Conservation (phyloP, 495 filamentous ascomycete species). For the Venustampulla echinocandica region DNA sequence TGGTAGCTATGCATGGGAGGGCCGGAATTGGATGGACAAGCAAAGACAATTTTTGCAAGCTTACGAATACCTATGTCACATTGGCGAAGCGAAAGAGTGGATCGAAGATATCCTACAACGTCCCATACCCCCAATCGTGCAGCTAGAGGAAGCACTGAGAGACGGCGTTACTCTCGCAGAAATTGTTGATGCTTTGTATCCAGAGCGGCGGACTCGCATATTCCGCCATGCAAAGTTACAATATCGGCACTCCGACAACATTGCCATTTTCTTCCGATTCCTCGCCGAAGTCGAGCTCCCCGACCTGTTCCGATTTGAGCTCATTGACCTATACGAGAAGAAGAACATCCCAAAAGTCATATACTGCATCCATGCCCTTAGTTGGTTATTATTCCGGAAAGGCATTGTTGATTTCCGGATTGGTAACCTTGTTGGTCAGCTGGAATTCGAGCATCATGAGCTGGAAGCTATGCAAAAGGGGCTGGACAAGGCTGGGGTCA, state of each 20-base stretch:
- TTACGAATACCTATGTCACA: slow-evolving; percentile 98
- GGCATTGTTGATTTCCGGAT: slow-evolving; percentile 92
- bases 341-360: slow-evolving; percentile 99
- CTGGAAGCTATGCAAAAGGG: slow-evolving; percentile 95
- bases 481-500: slow-evolving; percentile 86
- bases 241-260: slow-evolving; percentile 95
- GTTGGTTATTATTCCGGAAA: slow-evolving; percentile 90
- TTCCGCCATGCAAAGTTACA: slow-evolving; percentile 79
- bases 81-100: slow-evolving; percentile 99
- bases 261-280: slow-evolving; percentile 86
- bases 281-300: slow-evolving; percentile 89
- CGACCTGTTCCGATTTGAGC: slow-evolving; percentile 96
- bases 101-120: slow-evolving; percentile 90
- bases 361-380: slow-evolving; percentile 94
- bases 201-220: slow-evolving; percentile 65
- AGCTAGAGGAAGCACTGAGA: slow-evolving; percentile 85
- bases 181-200: slow-evolving; percentile 84
- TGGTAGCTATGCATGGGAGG: slow-evolving; percentile 62
- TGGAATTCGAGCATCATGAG: slow-evolving; percentile 96
- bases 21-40: slow-evolving; percentile 97
- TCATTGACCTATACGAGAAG: slow-evolving; percentile 98
- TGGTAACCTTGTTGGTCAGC: slow-evolving; percentile 94
- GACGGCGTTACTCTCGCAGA: slow-evolving; percentile 95
- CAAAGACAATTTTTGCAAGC: slow-evolving; percentile 93
- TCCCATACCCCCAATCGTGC: slow-evolving; percentile 87